Conservation (phyloP, 2,329 filamentous ascomycete genomes). For the Dendryphion nanum region DNA sequence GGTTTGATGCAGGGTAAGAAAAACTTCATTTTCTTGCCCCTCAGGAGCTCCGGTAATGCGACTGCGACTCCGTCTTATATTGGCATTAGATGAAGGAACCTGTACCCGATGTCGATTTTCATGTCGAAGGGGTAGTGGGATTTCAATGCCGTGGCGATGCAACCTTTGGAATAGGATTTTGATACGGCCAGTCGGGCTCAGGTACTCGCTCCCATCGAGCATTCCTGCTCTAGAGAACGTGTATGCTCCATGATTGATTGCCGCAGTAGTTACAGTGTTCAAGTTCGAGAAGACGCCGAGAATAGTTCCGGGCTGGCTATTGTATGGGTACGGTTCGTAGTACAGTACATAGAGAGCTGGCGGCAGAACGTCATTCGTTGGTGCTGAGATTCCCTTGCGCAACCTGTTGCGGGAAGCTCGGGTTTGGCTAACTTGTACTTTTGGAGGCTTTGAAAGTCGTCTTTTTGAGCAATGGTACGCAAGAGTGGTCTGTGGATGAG, state of each 20-base stretch:
- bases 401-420: not conserved
- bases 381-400: not conserved
- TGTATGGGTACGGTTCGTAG: conserved; percentile 2
- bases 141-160: not conserved
- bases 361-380: not conserved
- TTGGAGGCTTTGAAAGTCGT: not conserved
- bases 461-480: not conserved
- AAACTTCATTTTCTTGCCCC: not conserved
- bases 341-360: not conserved
- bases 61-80: not conserved
- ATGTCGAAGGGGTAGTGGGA: not conserved
- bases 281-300: conserved; percentile 1
- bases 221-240: not conserved
- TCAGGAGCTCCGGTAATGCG: not conserved
- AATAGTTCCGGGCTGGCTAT: not conserved
- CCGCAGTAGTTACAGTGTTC: not conserved
- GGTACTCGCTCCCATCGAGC: not conserved
- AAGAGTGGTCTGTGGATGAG: not conserved
- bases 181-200: not conserved
- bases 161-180: not conserved
- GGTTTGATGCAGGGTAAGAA: not conserved
- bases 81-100: not conserved
- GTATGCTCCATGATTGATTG: conserved; percentile 1
- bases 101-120: not conserved
- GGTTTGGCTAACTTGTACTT: not conserved